Evolutionary conservation across 164 flowering plant species (phyloP).

Genomic region (Vitis amurensis): DNA sequence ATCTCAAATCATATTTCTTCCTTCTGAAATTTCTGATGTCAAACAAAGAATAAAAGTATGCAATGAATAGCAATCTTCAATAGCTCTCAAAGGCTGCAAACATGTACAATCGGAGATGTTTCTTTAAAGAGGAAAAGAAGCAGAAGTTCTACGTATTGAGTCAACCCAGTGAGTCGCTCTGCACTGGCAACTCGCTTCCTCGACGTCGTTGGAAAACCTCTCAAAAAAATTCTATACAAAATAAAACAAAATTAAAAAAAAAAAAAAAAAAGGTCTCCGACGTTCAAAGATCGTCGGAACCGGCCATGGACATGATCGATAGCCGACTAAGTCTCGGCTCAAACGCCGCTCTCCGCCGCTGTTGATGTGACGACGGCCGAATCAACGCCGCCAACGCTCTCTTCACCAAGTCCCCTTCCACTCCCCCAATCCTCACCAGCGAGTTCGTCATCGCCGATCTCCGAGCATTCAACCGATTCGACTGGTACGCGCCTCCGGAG

Average conservation of each 20-base stretch:
- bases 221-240: background rate
- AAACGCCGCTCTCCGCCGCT: slow-evolving; percentile 40
- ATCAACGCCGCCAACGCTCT: slow-evolving; percentile 58
- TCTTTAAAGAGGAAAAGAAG: no score
- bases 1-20: no score
- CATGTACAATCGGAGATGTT: no score
- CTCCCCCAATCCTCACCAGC: slow-evolving; percentile 62
- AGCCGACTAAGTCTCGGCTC: slow-evolving; percentile 60
- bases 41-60: no score
- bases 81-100: no score
- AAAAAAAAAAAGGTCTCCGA: background rate
- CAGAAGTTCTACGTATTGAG: no score
- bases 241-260: no score
- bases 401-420: slow-evolving; percentile 61
- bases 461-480: slow-evolving; percentile 43
- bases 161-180: background rate
- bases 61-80: no score
- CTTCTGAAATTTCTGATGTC: no score
- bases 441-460: slow-evolving; percentile 77
- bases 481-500: slow-evolving; percentile 18
- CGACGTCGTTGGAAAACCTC: background rate
- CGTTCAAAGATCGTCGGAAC: slow-evolving; percentile 16
- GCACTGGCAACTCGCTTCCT: background rate
- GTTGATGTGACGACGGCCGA: slow-evolving; percentile 67
- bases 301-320: slow-evolving; percentile 51